Evolutionary conservation across 1,284 basidiomycete genomes (phyloP).

Genomic region (Tausonia pullulans): DNA sequence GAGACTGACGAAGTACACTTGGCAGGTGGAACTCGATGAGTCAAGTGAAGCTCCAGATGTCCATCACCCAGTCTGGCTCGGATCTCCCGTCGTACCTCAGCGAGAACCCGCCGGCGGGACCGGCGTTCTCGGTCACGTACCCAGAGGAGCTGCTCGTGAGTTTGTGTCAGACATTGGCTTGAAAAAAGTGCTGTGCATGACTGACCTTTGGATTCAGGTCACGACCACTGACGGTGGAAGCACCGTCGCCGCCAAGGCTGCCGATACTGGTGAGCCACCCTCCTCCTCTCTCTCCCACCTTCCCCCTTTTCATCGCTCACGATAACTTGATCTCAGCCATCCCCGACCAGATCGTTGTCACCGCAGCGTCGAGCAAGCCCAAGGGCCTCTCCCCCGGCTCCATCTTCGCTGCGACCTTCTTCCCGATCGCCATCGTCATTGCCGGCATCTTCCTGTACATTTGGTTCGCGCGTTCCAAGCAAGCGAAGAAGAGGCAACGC

Average conservation of each 20-base stretch:
- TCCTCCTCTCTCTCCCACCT: neutral
- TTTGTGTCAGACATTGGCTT: too few relatives aligned
- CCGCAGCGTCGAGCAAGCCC: neutral
- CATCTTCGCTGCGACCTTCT: slow-evolving; percentile 15
- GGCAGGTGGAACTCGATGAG: slow-evolving; percentile 10
- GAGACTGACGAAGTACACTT: neutral
- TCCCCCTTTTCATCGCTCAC: neutral
- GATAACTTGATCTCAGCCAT: neutral
- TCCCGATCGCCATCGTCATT: slow-evolving; percentile 7
- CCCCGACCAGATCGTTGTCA: neutral
- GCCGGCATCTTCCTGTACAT: slow-evolving; percentile 10
- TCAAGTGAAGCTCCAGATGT: neutral
- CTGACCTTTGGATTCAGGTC: neutral
- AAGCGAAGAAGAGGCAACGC: slow-evolving; percentile 10
- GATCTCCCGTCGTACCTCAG: neutral
- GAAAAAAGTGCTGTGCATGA: too few relatives aligned
- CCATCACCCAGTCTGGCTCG: neutral
- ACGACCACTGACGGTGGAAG: slow-evolving; percentile 1
- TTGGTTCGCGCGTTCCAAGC: neutral
- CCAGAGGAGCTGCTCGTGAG: neutral
- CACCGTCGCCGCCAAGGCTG: slow-evolving; percentile 11
- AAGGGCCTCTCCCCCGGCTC: slow-evolving; percentile 4
- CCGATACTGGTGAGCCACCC: slow-evolving; percentile 4
- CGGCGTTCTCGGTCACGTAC: slow-evolving; percentile 7
- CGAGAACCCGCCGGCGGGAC: neutral